Percentiles rank a stretch among this genome's conserved stretches.
Conservation (phyloP, 306 rosid species). For the Bauhinia variegata region DNA sequence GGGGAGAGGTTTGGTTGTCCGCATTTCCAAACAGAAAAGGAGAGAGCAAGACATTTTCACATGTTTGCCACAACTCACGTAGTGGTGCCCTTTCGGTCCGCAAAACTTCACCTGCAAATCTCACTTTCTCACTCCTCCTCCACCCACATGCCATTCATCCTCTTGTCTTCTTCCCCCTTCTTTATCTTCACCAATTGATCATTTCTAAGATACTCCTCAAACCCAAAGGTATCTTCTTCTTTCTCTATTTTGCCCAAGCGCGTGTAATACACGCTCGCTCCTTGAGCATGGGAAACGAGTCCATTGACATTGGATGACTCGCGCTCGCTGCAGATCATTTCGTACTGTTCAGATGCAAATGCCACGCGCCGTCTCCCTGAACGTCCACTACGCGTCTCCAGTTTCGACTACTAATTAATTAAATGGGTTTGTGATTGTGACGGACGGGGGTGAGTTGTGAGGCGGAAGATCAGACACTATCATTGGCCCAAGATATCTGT, state of each 20-base stretch:
- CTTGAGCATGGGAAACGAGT: too few relatives aligned
- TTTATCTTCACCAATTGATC: too few relatives aligned
- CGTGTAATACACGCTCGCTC: neutral
- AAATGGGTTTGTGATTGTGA: too few relatives aligned
- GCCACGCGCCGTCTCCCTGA: neutral
- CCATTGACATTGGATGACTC: neutral
- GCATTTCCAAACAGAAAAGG: conserved; percentile 15
- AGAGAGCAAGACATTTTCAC: conserved; percentile 30
- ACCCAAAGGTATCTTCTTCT: too few relatives aligned
- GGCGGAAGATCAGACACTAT: neutral
- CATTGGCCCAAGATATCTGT: neutral
- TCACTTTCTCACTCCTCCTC: too few relatives aligned
- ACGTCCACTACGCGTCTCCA: neutral
- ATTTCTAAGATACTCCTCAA: too few relatives aligned
- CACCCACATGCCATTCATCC: too few relatives aligned
- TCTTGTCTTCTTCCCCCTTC: too few relatives aligned
- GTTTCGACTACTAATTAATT: too few relatives aligned
- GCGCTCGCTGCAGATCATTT: neutral
- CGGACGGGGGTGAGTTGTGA: too few relatives aligned
- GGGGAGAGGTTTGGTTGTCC: conserved; percentile 32
- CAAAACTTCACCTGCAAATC: neutral
- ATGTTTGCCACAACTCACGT: conserved; percentile 10
- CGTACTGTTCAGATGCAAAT: neutral
- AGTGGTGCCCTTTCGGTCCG: conserved; percentile 6
- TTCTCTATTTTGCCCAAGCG: neutral